phyloP scores from a whole-genome alignment of 495 filamentous ascomycete genomes.

The Penicillium diatomitis region DNA sequence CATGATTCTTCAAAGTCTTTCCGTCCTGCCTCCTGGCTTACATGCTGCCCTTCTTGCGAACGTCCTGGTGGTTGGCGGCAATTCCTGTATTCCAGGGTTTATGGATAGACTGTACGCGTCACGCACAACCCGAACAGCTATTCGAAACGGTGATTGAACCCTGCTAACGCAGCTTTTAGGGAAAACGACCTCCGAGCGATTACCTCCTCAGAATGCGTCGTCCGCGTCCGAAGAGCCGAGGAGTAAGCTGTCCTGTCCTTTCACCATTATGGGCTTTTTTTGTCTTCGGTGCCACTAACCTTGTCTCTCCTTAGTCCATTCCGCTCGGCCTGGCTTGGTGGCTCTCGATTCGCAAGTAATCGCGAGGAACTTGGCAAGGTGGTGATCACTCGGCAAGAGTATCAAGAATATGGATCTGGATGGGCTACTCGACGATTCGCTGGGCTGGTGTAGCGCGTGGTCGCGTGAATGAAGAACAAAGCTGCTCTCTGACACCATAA shows the following conservation, averaged over 20 bases:
- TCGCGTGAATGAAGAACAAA: too few species aligned
- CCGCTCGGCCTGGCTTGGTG: slow-evolving; percentile 76
- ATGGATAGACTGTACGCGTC: slow-evolving; percentile 60
- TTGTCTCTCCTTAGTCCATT: slow-evolving; percentile 45
- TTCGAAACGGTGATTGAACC: background rate
- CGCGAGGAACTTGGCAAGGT: slow-evolving; percentile 49
- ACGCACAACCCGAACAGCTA: background rate
- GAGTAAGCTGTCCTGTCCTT: slow-evolving; percentile 38
- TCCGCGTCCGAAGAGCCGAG: slow-evolving; percentile 59
- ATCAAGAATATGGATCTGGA: slow-evolving; percentile 72
- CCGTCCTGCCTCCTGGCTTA: slow-evolving; percentile 63
- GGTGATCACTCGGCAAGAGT: slow-evolving; percentile 76
- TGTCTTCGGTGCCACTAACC: background rate
- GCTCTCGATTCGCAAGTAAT: slow-evolving; percentile 63
- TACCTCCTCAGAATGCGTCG: slow-evolving; percentile 66
- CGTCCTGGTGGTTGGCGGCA: slow-evolving; percentile 83
- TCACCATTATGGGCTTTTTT: too few species aligned
- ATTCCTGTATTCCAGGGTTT: slow-evolving; percentile 69
- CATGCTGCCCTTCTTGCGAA: slow-evolving; percentile 78
- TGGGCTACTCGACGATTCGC: slow-evolving; percentile 73
- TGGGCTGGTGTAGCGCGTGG: slow-evolving; percentile 16
- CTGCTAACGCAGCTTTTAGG: slow-evolving; percentile 19
- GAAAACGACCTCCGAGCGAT: slow-evolving; percentile 65
- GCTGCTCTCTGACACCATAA: too few species aligned
- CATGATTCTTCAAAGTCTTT: slow-evolving; percentile 69